Base-by-base conservation (phyloP, 1,139 yeast genomes). In the Scheffersomyces cryptocercus region DNA sequence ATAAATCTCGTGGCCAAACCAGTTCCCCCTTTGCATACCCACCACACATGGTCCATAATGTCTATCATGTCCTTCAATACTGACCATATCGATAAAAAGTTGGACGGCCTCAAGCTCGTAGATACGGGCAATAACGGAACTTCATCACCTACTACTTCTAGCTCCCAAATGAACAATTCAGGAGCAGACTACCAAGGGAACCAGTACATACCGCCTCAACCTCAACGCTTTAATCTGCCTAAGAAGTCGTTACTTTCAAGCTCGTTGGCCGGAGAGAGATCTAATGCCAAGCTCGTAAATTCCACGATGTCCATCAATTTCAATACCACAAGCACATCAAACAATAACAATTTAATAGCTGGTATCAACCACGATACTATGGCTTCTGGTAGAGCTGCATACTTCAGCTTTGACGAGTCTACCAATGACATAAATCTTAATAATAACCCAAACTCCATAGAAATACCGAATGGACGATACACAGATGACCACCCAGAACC, bases 401-500 rank as follows among this genome's bases (percentile, higher is more conserved):
- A 34, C 30, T 48, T 48, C 28, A 41, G 47, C 6, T 29, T 48
- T 5, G 46, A 43, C 14, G 49, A 43, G 9, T 41, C 32, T 7
- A 7, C 20, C n/a, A 20, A 15, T 10, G 35, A 31, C 15, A 6
- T 20, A 6, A 44, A 32, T 12, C 33, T n/a, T 8, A 24, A 34
- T 10, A 14, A 26, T 10, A 14, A 38, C 7, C n/a, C 28, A n/a
- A 14, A 9, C 29, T 24, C 33, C 35, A 39, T 14, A 39, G 9
- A 33, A 31, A 40, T 36, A 41, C 41, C 20, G 46, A 38, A 39
- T 9, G 35, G 37, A n/a, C 31, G 15, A n/a, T 47, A 44, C 33
- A 48, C 57, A n/a, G 67, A 64, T 41, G 76, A 67, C 31, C 80
- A 75, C 46, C 79, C 79, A 1, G 82, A 81, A 43, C 84, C 84